A percentile compares a stretch with the other conserved stretches of the same genome.
These are phyloP conservation scores for Diplodia intermedia DNA, from an alignment of 2,329 filamentous ascomycete genomes.

Conservation along the genomic window DNA sequence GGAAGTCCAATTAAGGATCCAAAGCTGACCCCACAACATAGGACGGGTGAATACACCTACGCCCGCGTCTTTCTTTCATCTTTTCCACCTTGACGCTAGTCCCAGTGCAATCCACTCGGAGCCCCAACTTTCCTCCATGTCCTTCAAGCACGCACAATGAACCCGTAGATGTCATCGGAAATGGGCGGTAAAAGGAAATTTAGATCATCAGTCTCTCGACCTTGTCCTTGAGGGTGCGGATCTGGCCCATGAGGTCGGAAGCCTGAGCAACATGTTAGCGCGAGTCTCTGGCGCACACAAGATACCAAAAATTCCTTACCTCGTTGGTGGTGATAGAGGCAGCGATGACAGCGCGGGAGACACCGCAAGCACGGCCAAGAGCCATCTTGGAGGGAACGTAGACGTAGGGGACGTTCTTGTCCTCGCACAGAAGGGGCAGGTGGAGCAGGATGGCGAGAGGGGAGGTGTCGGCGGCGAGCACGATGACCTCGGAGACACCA, in stretches of 20 bases:
- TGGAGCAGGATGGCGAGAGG: constrained; percentile 77
- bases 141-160: neutral
- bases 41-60: neutral
- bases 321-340: constrained; percentile 78
- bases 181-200: neutral
- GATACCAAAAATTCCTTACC: constrained; percentile 35
- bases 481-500: constrained; percentile 86
- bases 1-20: constrained; percentile 29
- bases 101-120: neutral
- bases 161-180: neutral
- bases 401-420: constrained; percentile 76
- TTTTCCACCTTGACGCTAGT: neutral
- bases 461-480: constrained; percentile 86
- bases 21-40: constrained; percentile 6
- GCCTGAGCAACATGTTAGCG: constrained; percentile 16
- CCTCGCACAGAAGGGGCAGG: constrained; percentile 85
- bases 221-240: constrained; percentile 89
- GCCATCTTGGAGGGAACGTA: constrained; percentile 84
- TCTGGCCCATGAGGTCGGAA: constrained; percentile 81
- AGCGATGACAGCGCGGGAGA: constrained; percentile 85
- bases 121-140: neutral
- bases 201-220: constrained; percentile 94
- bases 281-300: neutral
- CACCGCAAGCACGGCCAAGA: constrained; percentile 87
- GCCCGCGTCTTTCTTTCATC: neutral